Conservation (phyloP, 1,139 yeast genomes). For the Wickerhamomyces sp. region DNA sequence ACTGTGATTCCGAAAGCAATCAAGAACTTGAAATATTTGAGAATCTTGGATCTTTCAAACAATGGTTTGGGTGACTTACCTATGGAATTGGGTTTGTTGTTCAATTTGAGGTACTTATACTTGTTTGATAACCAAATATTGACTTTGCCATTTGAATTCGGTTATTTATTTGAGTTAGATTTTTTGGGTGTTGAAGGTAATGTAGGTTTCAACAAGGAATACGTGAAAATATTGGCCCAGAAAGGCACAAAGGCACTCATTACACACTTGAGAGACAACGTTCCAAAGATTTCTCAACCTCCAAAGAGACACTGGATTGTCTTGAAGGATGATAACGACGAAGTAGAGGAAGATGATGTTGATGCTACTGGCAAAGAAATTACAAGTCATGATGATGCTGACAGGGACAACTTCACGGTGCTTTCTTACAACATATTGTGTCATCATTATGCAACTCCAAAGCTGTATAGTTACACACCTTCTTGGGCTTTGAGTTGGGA, state of each 20-base stretch:
- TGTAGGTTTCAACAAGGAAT: constrained; percentile 57
- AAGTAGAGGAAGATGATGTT: constrained; percentile 31
- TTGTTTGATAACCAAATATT: constrained; percentile 81
- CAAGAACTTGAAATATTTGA: constrained; percentile 62
- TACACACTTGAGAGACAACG: constrained; percentile 73
- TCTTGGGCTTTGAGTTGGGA: constrained; percentile 97
- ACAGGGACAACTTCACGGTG: constrained; percentile 53
- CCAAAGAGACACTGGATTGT: constrained; percentile 79
- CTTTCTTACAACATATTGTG: constrained; percentile 89
- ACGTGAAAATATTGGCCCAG: constrained; percentile 65
- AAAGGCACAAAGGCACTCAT: constrained; percentile 85
- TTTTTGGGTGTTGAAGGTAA: constrained; percentile 94
- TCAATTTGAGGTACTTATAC: constrained; percentile 73
- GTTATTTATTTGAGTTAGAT: constrained; percentile 77
- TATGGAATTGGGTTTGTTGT: constrained; percentile 75
- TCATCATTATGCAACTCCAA: constrained; percentile 91
- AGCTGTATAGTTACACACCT: constrained; percentile 90
- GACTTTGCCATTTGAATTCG: constrained; percentile 78
- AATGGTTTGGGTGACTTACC: constrained; percentile 73
- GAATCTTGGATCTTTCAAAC: constrained; percentile 81
- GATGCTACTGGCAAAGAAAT: constrained; percentile 26
- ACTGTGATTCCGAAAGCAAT: constrained; percentile 65
- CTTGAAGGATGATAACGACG: constrained; percentile 72
- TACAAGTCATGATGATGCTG: constrained; percentile 22
- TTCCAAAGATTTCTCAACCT: constrained; percentile 61